Evolutionary conservation across 805 yeast species (phyloP).

Genomic region (Candida arabinofermentans): DNA sequence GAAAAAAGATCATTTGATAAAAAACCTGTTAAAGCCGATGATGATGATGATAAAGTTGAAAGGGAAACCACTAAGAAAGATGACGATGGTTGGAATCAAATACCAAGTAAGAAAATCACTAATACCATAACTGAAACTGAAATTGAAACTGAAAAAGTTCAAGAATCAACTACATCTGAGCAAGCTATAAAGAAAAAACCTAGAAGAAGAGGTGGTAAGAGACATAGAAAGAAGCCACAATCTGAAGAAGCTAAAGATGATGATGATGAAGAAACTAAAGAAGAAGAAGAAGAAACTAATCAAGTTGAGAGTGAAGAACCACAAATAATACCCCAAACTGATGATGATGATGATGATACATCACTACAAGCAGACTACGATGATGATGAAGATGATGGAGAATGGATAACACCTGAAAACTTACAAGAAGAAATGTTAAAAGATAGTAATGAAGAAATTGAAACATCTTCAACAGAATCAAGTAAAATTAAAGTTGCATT

Average conservation of each 20-base stretch:
- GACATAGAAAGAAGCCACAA: conserved; percentile 49
- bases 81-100: background rate
- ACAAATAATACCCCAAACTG: background rate
- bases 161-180: conserved; percentile 4
- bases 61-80: conserved; percentile 6
- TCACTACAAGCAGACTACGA: conserved; percentile 41
- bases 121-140: background rate
- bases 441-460: conserved; percentile 62
- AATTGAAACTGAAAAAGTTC: background rate
- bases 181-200: conserved; percentile 31
- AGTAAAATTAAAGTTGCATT: conserved; percentile 67
- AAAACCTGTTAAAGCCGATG: conserved; percentile 8
- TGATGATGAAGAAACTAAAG: conserved; percentile 6
- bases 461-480: conserved; percentile 20
- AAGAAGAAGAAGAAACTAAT: conserved; percentile 1
- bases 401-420: conserved; percentile 92
- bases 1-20: conserved; percentile 37
- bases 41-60: background rate
- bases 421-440: conserved; percentile 63
- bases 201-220: conserved; percentile 63
- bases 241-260: conserved; percentile 3
- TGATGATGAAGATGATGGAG: conserved; percentile 76
- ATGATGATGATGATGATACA: conserved; percentile 18
- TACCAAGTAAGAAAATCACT: background rate
- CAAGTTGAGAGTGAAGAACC: conserved; percentile 5